Conservation (phyloP, 2,329 filamentous ascomycete species). For the Penicillium sp. region DNA sequence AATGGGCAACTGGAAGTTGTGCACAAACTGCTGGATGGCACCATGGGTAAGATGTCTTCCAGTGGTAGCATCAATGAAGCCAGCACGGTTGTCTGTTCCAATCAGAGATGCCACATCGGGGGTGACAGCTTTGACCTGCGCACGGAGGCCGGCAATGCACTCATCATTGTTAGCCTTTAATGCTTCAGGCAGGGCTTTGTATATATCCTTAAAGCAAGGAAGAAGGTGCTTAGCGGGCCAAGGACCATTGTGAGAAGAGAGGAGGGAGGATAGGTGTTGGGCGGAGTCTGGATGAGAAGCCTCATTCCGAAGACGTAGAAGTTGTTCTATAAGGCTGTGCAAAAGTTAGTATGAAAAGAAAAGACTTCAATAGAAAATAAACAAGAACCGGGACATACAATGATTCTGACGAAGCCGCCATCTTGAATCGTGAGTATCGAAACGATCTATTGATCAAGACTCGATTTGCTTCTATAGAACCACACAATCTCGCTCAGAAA, state of each 20-base stretch:
- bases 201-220: conserved; percentile 14
- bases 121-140: conserved; percentile 13
- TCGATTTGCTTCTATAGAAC: neutral
- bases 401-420: conserved; percentile 3
- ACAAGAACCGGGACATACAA: conserved; percentile 1
- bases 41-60: conserved; percentile 17
- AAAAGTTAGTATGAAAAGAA: conserved; percentile 3
- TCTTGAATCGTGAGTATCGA: neutral
- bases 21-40: conserved; percentile 18
- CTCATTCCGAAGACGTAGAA: conserved; percentile 11
- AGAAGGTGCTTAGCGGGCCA: conserved; percentile 15
- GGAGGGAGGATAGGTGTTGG: conserved; percentile 11
- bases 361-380: neutral
- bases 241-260: conserved; percentile 10
- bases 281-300: conserved; percentile 12
- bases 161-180: conserved; percentile 15
- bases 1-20: conserved; percentile 21
- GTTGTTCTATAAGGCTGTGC: conserved; percentile 13
- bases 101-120: conserved; percentile 10
- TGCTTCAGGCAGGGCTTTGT: conserved; percentile 15
- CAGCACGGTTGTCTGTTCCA: conserved; percentile 15
- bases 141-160: conserved; percentile 2
- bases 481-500: neutral
- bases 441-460: neutral
- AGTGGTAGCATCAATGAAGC: conserved; percentile 15